Evolutionary conservation across 2,329 filamentous ascomycete genomes (phyloP).

Genomic region (Dendrostoma leiphaemia): DNA sequence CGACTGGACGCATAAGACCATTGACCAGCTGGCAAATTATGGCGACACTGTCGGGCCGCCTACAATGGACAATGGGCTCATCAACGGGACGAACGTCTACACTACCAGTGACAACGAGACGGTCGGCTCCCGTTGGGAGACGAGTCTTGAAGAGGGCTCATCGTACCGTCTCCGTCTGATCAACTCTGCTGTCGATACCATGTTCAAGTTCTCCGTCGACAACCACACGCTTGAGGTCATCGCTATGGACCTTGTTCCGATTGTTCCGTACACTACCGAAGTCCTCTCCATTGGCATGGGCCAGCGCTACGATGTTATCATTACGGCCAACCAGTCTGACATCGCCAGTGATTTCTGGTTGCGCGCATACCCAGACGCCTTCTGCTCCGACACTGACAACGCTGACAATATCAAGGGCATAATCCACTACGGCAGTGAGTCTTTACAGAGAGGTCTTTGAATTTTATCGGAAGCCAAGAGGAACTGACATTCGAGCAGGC

Average conservation of each 20-base stretch:
- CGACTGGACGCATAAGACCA: slow-evolving; percentile 54
- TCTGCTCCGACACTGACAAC: slow-evolving; percentile 15
- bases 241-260: slow-evolving; percentile 53
- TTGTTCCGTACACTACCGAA: slow-evolving; percentile 50
- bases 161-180: slow-evolving; percentile 46
- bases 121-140: slow-evolving; percentile 25
- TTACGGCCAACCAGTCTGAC: slow-evolving; percentile 7
- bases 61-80: slow-evolving; percentile 25
- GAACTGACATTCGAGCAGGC: slow-evolving; percentile 24
- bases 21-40: slow-evolving; percentile 25
- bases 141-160: slow-evolving; percentile 31
- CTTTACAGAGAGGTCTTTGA: not conserved
- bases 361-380: slow-evolving; percentile 18
- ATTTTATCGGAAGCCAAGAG: not conserved
- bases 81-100: slow-evolving; percentile 7
- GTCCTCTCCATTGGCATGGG: slow-evolving; percentile 43
- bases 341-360: slow-evolving; percentile 21
- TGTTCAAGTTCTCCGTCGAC: slow-evolving; percentile 50
- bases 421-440: slow-evolving; percentile 22
- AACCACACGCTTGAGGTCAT: slow-evolving; percentile 58
- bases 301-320: slow-evolving; percentile 23
- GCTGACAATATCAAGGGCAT: slow-evolving; percentile 22
- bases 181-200: slow-evolving; percentile 41
- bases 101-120: slow-evolving; percentile 29
- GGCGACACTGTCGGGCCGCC: slow-evolving; percentile 28